These are phyloP conservation scores for Arabidopsis thaliana DNA, from an alignment of 345 rosid genomes.

Conservation along the genomic window TAIR10.1 NC_003074.8:4782001-4782500, in stretches of 20 bases:
- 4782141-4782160: constrained; percentile 30
- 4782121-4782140: constrained; percentile 22
- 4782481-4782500: neutral
- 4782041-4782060: neutral
- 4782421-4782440: constrained; percentile 23
- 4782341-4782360: constrained; percentile 45
- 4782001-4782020: neutral
- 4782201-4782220: constrained; percentile 41
- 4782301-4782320: constrained; percentile 40
- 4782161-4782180: constrained; percentile 26
- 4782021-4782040: neutral
- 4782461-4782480: neutral
- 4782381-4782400: constrained; percentile 22
- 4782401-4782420: constrained; percentile 7
- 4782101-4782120: constrained; percentile 17
- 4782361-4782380: constrained; percentile 44
- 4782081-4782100: constrained; percentile 9
- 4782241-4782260: neutral
- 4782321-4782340: constrained; percentile 37
- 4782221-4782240: constrained; percentile 4
- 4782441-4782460: constrained; percentile 26
- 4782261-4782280: neutral
- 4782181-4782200: constrained; percentile 36
- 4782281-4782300: neutral
- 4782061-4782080: neutral